Evolutionary conservation across 2,329 filamentous ascomycete genomes (phyloP).

Genomic region (Claviceps capensis): DNA sequence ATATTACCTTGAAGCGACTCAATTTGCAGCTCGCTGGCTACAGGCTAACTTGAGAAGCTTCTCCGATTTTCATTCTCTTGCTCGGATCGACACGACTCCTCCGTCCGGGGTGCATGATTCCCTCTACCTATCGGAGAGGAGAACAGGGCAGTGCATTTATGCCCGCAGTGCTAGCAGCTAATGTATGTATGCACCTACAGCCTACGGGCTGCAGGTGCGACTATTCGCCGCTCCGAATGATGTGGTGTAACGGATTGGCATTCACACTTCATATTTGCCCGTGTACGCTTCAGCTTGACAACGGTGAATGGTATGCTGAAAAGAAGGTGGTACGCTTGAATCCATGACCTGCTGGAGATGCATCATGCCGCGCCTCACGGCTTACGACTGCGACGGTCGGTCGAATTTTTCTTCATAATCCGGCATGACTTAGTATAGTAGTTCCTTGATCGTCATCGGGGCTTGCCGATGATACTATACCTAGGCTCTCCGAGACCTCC

Average conservation of each 20-base stretch:
- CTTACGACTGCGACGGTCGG: not conserved
- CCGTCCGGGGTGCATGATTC: not conserved
- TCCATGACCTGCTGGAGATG: no score
- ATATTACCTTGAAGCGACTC: no score
- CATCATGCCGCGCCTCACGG: no score
- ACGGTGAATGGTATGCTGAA: not conserved
- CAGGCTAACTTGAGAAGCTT: no score
- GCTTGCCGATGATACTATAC: not conserved
- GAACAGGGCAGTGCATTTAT: not conserved
- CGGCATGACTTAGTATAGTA: not conserved
- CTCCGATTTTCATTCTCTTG: no score
- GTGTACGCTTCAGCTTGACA: not conserved
- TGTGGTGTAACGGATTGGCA: not conserved
- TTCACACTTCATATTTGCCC: no score
- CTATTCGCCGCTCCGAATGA: not conserved
- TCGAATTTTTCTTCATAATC: not conserved
- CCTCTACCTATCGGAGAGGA: not conserved
- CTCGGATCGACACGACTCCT: not conserved
- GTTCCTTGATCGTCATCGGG: not conserved
- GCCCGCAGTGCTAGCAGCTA: not conserved
- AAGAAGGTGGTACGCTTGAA: no score
- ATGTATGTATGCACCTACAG: no score
- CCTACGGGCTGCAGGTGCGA: no score
- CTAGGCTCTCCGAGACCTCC: not conserved
- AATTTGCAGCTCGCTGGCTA: no score